These are phyloP conservation scores for Vigna mungo DNA, from an alignment of 306 rosid species.

Conservation along the genomic window DNA sequence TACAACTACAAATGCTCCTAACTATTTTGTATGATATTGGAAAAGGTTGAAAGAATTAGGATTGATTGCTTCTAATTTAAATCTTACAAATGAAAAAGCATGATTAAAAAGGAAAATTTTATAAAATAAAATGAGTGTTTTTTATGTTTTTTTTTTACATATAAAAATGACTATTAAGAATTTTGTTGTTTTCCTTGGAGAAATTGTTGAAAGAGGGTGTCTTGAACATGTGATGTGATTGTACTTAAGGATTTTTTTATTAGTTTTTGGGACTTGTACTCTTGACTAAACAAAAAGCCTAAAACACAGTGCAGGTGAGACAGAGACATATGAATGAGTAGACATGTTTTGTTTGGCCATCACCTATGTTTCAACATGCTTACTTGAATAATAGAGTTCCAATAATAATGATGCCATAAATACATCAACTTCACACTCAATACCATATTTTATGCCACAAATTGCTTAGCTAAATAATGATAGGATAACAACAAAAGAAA, in stretches of 20 bases:
- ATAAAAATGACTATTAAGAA: neutral
- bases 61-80: no score
- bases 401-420: neutral
- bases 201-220: neutral
- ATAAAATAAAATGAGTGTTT: no score
- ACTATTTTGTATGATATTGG: no score
- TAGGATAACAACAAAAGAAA: no score
- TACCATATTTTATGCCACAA: neutral
- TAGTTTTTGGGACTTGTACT: neutral
- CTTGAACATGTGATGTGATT: neutral
- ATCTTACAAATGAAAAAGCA: no score
- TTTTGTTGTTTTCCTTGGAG: neutral
- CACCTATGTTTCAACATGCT: neutral
- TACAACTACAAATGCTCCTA: no score
- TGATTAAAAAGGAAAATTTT: no score
- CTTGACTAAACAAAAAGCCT: neutral
- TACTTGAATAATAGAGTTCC: slow-evolving; percentile 12
- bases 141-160: no score
- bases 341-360: slow-evolving; percentile 5
- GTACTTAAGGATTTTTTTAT: neutral
- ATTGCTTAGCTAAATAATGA: neutral
- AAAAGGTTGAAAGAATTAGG: no score
- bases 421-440: neutral
- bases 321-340: neutral
- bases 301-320: neutral